Evolutionary conservation across 2,329 filamentous ascomycete genomes (phyloP), one percentile per base, ranked within the genome.

Genomic region (Fusarium torulosum): DNA sequence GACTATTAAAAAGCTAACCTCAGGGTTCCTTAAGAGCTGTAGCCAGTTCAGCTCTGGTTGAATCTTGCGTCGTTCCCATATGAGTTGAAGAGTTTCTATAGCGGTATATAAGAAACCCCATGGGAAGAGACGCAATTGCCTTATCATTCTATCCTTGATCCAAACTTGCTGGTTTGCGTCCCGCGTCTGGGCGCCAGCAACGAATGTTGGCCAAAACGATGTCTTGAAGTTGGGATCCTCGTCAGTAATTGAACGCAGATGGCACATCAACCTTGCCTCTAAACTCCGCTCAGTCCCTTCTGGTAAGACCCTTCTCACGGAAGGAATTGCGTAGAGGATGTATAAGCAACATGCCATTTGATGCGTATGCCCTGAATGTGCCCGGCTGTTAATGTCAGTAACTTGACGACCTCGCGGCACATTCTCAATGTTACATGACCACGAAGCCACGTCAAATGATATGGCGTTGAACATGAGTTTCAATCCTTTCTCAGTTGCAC

Each of bases 171-270:
- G 45, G 11, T 19, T 17, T 7, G 6, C 7, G 17, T 58, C 53
- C 3, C 53, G 40, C 0, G 57, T 29, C 37, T 60, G 57, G 10
- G 57, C 57, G 6, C 57, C 57, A 6, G 57, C 57, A 2, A 60
- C 49, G 20, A 60, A 60, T 0, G 57, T 60, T n/a, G 53, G 57
- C 57, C 57, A 60, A 37, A 57, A 57, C 1, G 57, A 58, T 8
- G 57, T 60, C 53, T 60, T 60, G 57, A 60, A 60, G 20, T 57
- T 60, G 7, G 57, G 57, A 6, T 60, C 57, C 17, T 45, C 31
- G 2, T 60, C 53, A 7, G 57, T 33, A 19, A 60, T 58, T 2
- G 54, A n/a, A 2, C 21, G 13, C 11, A 60, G 19, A 20, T 60
- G 57, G 1, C 38, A 20, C 6, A 50, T 50, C 2, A 60, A 38